phyloP scores from a whole-genome alignment of 164 flowering plant species.

The Kingdonia uniflora region DNA sequence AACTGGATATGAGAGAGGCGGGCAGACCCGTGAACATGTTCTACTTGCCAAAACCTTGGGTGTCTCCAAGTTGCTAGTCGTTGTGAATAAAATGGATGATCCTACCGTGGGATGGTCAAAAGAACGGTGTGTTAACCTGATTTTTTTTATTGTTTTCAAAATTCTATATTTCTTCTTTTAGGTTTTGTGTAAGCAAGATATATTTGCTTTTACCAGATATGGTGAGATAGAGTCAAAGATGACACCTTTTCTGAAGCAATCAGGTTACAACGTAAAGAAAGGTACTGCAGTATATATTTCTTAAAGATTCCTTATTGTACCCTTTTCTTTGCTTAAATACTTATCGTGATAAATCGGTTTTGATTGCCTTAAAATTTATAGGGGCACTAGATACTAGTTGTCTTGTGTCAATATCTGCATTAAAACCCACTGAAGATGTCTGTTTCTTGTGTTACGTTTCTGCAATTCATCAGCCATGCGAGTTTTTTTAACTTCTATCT shows the following conservation, averaged over 20 bases:
- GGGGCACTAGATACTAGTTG: no score
- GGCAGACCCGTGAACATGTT: constrained; percentile 99
- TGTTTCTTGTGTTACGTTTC: no score
- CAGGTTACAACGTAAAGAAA: constrained; percentile 96
- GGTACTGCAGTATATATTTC: constrained; percentile 30
- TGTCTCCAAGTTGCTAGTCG: constrained; percentile 84
- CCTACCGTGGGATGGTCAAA: constrained; percentile 93
- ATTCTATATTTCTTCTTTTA: no score
- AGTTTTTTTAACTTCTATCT: no score
- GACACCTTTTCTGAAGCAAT: constrained; percentile 66
- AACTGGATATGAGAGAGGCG: constrained; percentile 98
- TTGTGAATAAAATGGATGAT: constrained; percentile 98
- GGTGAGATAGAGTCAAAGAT: constrained; percentile 92
- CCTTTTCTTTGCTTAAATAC: no score
- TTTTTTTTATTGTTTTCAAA: neutral
- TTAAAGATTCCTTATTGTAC: neutral
- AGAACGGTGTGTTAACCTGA: constrained; percentile 46
- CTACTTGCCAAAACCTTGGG: constrained; percentile 98
- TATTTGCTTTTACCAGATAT: constrained; percentile 37
- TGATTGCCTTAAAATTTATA: no score
- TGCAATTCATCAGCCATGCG: no score
- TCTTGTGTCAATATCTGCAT: no score
- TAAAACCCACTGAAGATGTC: no score
- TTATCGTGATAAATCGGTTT: no score
- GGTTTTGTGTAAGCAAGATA: no score